phyloP scores from a whole-genome alignment of 768 basidiomycete genomes.

The Hemileccinum impolitum region DNA sequence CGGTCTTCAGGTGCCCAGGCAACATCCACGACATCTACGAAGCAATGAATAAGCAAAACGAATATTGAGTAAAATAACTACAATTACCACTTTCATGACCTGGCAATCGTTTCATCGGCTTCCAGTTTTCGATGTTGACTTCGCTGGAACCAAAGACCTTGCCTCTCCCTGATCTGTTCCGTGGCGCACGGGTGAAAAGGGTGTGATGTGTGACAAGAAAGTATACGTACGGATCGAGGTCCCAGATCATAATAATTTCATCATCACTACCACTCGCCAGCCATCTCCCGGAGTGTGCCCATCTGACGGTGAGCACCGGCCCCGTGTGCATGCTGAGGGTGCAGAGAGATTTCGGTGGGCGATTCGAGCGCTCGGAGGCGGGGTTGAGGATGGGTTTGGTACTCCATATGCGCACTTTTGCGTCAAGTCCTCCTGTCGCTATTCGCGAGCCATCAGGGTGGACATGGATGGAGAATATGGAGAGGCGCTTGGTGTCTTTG shows the following conservation, averaged over 20 bases:
- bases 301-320: constrained; percentile 85
- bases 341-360: constrained; percentile 82
- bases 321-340: constrained; percentile 94
- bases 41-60: constrained; percentile 3
- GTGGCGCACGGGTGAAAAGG: constrained; percentile 2
- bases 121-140: constrained; percentile 97
- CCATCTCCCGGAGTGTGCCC: constrained; percentile 93
- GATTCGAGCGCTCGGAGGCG: constrained; percentile 60
- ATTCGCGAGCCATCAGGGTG: constrained; percentile 95
- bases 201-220: neutral
- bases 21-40: constrained; percentile 85
- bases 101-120: constrained; percentile 84
- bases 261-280: constrained; percentile 97
- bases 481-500: constrained; percentile 61
- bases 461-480: constrained; percentile 91
- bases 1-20: constrained; percentile 94
- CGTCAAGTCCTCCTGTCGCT: constrained; percentile 96
- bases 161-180: constrained; percentile 65
- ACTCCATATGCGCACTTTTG: constrained; percentile 96
- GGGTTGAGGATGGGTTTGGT: constrained; percentile 89
- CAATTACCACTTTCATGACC: constrained; percentile 90
- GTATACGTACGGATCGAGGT: constrained; percentile 80
- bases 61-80: neutral
- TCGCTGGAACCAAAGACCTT: constrained; percentile 95
- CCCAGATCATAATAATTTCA: constrained; percentile 95